Evolutionary conservation across 2,329 filamentous ascomycete genomes (phyloP).

Genomic region (Paecilomyces fulvus): DNA sequence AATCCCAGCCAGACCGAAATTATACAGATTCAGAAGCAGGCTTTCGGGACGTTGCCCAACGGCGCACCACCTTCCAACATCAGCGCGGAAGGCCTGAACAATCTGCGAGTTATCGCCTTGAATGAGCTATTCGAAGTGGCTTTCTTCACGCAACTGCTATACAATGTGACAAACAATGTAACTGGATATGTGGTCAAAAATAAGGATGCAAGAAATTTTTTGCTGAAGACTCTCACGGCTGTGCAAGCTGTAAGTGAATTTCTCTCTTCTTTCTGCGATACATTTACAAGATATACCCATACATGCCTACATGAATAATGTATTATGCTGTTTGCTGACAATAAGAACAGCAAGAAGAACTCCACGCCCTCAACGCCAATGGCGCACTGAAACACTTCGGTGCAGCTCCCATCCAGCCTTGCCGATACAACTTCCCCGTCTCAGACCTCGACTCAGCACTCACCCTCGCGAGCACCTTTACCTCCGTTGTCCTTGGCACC

Average conservation of each 20-base stretch:
- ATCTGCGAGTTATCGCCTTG: slow-evolving; percentile 55
- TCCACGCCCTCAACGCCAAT: slow-evolving; percentile 54
- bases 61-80: slow-evolving; percentile 39
- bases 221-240: neutral
- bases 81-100: slow-evolving; percentile 37
- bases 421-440: slow-evolving; percentile 50
- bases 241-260: neutral
- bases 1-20: slow-evolving; percentile 40
- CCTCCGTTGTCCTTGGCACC: slow-evolving; percentile 56
- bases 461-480: slow-evolving; percentile 52
- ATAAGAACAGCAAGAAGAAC: slow-evolving; percentile 49
- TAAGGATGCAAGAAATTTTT: neutral
- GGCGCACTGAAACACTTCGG: slow-evolving; percentile 43
- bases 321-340: slow-evolving; percentile 23
- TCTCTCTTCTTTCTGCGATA: neutral
- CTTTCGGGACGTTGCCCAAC: slow-evolving; percentile 52
- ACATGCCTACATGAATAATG: neutral
- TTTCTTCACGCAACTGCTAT: slow-evolving; percentile 54
- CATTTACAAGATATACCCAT: neutral
- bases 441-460: slow-evolving; percentile 48
- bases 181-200: slow-evolving; percentile 36
- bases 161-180: slow-evolving; percentile 50
- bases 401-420: slow-evolving; percentile 43
- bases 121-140: slow-evolving; percentile 62
- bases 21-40: slow-evolving; percentile 41